Percentiles rank a stretch among this genome's conserved stretches.
Conservation (phyloP, 1,284 basidiomycete genomes). For the Leucoagaricus sp. region DNA sequence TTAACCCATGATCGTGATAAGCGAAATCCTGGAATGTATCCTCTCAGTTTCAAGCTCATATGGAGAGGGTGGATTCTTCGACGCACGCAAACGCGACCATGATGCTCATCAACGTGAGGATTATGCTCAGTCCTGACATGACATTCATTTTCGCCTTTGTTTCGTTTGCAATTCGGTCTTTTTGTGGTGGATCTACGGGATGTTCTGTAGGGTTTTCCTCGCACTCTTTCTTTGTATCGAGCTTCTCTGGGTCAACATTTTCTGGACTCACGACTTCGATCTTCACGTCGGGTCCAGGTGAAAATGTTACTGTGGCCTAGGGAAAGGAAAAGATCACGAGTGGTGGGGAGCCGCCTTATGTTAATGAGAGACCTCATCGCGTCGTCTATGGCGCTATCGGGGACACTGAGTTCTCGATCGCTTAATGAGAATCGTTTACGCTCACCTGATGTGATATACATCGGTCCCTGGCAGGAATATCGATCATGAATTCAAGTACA, state of each 20-base stretch:
- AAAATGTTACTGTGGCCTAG: constrained; percentile 84
- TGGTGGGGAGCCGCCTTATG: constrained; percentile 75
- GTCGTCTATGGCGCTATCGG: constrained; percentile 80
- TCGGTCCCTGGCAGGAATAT: constrained; percentile 63
- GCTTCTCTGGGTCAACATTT: not conserved
- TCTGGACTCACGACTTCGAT: not conserved
- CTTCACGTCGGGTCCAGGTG: not conserved
- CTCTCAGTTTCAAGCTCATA: not conserved
- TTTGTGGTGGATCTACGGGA: not conserved
- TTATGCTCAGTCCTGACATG: constrained; percentile 77
- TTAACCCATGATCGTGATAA: constrained; percentile 87
- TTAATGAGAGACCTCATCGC: constrained; percentile 80
- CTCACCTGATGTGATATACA: constrained; percentile 86
- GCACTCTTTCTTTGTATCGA: not conserved
- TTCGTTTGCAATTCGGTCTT: constrained; percentile 28
- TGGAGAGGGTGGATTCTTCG: not conserved
- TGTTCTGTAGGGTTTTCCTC: not conserved
- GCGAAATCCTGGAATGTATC: constrained; percentile 61
- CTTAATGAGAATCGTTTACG: not conserved
- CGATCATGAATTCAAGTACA: not conserved
- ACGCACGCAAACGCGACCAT: constrained; percentile 76
- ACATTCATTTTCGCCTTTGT: constrained; percentile 59
- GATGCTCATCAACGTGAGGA: constrained; percentile 84
- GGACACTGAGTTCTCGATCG: not conserved
- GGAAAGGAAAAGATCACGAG: constrained; percentile 86